These are phyloP conservation scores for Polyporus arcularius DNA, from an alignment of 768 basidiomycete genomes.

Conservation along the genomic window DNA sequence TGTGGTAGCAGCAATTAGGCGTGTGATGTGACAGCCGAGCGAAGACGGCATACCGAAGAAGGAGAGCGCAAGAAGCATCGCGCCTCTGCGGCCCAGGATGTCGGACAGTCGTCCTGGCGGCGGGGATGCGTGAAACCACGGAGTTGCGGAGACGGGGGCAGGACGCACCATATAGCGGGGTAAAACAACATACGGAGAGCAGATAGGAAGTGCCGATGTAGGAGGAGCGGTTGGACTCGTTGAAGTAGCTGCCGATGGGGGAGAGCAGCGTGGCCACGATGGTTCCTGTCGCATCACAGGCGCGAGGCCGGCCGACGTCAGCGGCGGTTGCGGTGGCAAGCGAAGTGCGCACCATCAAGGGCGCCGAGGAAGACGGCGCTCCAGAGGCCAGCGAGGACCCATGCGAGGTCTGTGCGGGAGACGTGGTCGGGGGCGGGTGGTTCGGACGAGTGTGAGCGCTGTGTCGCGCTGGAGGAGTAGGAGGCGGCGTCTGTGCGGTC, in stretches of 20 bases:
- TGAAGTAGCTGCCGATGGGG: slow-evolving; percentile 84
- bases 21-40: neutral
- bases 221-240: slow-evolving; percentile 75
- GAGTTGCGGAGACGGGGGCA: slow-evolving; percentile 8
- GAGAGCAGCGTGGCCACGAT: slow-evolving; percentile 85
- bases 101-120: slow-evolving; percentile 76
- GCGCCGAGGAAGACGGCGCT: slow-evolving; percentile 83
- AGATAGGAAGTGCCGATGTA: slow-evolving; percentile 91
- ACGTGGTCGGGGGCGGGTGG: slow-evolving; percentile 38
- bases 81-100: slow-evolving; percentile 81
- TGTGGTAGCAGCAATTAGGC: slow-evolving; percentile 29
- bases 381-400: slow-evolving; percentile 81
- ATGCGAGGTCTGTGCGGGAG: slow-evolving; percentile 56
- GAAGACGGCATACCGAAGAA: slow-evolving; percentile 66
- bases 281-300: slow-evolving; percentile 51
- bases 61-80: slow-evolving; percentile 81
- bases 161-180: slow-evolving; percentile 76
- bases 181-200: slow-evolving; percentile 87
- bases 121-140: slow-evolving; percentile 19
- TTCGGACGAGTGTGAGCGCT: slow-evolving; percentile 11
- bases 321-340: slow-evolving; percentile 3
- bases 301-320: slow-evolving; percentile 2
- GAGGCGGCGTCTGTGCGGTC: slow-evolving; percentile 37
- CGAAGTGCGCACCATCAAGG: slow-evolving; percentile 63
- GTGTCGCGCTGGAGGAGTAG: slow-evolving; percentile 10